Evolutionary conservation across 2,329 filamentous ascomycete species (phyloP).

Genomic region (Cephalotrichum gorgonifer): DNA sequence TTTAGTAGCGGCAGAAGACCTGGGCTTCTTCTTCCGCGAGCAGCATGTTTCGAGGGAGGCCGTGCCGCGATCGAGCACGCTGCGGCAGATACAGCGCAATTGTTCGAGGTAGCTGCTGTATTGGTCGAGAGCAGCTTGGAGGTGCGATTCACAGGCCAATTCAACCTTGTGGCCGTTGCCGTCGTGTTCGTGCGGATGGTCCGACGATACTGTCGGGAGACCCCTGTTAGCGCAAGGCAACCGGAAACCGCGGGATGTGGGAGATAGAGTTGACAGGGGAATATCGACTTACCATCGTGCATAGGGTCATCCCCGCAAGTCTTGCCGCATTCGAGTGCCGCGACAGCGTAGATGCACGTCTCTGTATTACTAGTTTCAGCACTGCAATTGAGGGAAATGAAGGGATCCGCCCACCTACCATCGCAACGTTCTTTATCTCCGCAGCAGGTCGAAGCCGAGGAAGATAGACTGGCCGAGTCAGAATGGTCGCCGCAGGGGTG

Average conservation of each 20-base stretch:
- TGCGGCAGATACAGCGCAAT: slow-evolving; percentile 26
- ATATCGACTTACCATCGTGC: slow-evolving; percentile 11
- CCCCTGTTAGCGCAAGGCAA: not conserved
- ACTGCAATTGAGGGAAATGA: not conserved
- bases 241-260: no score
- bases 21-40: slow-evolving; percentile 7
- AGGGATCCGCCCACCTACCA: slow-evolving; percentile 6
- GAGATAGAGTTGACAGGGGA: not conserved
- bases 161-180: slow-evolving; percentile 13
- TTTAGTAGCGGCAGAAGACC: no score
- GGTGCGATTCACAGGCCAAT: slow-evolving; percentile 20
- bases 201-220: not conserved
- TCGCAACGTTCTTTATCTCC: slow-evolving; percentile 1
- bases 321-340: slow-evolving; percentile 19
- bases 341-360: slow-evolving; percentile 19
- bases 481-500: not conserved
- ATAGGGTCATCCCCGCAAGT: slow-evolving; percentile 14
- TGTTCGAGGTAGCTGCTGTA: slow-evolving; percentile 24
- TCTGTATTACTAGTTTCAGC: slow-evolving; percentile 10
- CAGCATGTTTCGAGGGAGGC: slow-evolving; percentile 16
- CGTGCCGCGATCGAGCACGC: slow-evolving; percentile 17
- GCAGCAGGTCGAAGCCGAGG: not conserved
- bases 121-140: slow-evolving; percentile 20
- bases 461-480: not conserved
- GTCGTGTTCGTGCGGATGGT: slow-evolving; percentile 16